Base-by-base conservation (phyloP, 164 flowering plant species). In the Vitis labrusca region DNA sequence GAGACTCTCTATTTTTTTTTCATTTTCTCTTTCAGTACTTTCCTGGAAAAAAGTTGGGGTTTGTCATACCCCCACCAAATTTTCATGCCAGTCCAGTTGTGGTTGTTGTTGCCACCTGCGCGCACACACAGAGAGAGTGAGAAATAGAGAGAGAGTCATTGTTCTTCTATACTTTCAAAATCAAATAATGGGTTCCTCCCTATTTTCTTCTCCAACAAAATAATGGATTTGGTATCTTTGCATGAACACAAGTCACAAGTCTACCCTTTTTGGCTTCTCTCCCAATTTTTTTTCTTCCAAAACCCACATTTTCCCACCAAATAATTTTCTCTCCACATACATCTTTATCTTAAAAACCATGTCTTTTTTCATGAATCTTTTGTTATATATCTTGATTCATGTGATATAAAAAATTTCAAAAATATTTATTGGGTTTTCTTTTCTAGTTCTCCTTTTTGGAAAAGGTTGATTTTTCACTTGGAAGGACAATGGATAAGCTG, bases 401-500 rank as follows among this genome's bases (percentile, higher is more conserved):
- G 44, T 11, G 44, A 10, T 37, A 59, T 27, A 5, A 11, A 23
- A 19, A 15, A 17, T n/a, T 50, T 23, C 9, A 17, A 10, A 12
- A 10, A 30, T 61, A 5, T 37, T 32, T 37, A 6, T 61, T 61
- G 15, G 13, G 13, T n/a, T 37, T 61, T 37, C 15, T 11, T 9
- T 59, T 30, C 19, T 30, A n/a, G 9, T 59, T 79, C 74, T 59
- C 65, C 37, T 57, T 61, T 55, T 32, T 13, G 9, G 27, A 56
- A 73, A 60, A 32, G 10, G 17, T 61, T 65, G 37, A 54, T 53
- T 66, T 37, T 63, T 58, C 14, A 23, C 27, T 48, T 37, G 52
- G 54, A 50, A 10, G 61, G 61, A 0, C n/a, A 60, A 57, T 68
- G 88, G 92, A 84, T 88, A 88, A 88, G 88, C 77, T 15, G 76